Evolutionary conservation across 2,329 filamentous ascomycete species (phyloP), one percentile per base, ranked within the genome.

Genomic region (Colletotrichum sp.): DNA sequence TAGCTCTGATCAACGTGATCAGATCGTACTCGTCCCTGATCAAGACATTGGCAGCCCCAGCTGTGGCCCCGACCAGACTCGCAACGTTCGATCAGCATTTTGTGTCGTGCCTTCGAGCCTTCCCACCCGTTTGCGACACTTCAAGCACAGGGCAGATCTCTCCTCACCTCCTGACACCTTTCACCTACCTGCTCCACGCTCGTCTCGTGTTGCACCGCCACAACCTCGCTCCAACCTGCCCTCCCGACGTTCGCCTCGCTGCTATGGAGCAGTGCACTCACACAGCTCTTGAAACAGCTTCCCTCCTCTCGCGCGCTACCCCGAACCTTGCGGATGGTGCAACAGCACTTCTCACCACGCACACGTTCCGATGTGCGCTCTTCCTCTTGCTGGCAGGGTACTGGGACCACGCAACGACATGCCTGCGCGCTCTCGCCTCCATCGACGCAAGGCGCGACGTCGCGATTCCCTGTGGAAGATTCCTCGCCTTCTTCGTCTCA

Each of bases 201-300:
- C 93, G 95, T n/a, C 90, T 98, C 34, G 88, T 97, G 49, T 90
- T 99, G 10, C 95, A 98, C 84, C 92, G 97, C 57, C 96, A 98
- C 81, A 98, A 99, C 81, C 89, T 99, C 10, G 93, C 93, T 0
- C 94, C 96, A 0, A 88, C 88, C 12, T 96, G 94, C 81, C 89
- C 93, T 1, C 84, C 88, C 3, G 89, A 93, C 36, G 91, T 93
- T 57, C 92, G 96, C 59, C 85, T 89, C 5, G 90, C 92, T 8
- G 96, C 97, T 2, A 87, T 98, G 32, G 93, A 96, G 75, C 92
- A 94, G 78, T 98, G 96, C 82, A 91, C 93, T 3, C 88, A 89
- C 8, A 93, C 94, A 10, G 93, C 95, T 1, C 89, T 94, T 72
- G 96, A 98, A 78, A 98, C 96, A 0, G 93, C 95, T 0, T 90